Base-by-base conservation (phyloP, 371 early-diverging fungal genomes). In the Mucor mucedo region DNA sequence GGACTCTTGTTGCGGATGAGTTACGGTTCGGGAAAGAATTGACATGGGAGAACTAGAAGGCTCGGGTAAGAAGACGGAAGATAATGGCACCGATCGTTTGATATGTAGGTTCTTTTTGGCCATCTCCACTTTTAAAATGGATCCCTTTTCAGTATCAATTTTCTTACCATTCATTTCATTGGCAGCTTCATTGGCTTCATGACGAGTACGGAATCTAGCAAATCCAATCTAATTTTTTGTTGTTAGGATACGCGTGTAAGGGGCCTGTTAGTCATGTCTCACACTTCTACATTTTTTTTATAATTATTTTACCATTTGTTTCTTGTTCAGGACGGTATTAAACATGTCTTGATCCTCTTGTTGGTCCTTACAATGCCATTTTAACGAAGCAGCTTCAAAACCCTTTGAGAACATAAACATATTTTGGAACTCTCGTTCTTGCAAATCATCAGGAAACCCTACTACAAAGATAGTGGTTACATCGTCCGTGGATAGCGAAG, bases 361-460 rank as follows among this genome's bases (percentile, higher is more conserved):
- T 38, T 82, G 81, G 38, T 88, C 89, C 61, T 82, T 84, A 57
- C 82, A 76, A 42, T 93, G 94, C 63, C 87, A 84, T 78, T 97
- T 97, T 55, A 98, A 81, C 1, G 94, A 91, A 5, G 97, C 96
- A 3, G 94, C 97, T 77, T 96, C 96, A 70, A 97, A 98, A 2
- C 98, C 98, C 14, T 92, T 87, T 9, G 91, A 89, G 72, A 98
- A 97, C 5, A 88, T 90, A 80, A 98, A 98, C 96, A 97, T 95
- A 76, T 95, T 97, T 67, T 95, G 95, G 68, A 98, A 97, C 79
- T 98, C 98, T 66, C 98, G 78, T 76, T 98, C 98, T 68, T 85
- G 86, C 91, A 97, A 94, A 77, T 98, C 96, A 39, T 97, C 96
- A 27, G 98, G 98, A 62, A 98, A 96, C 4, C 98, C 98, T 16